Conservation (phyloP, 2,329 filamentous ascomycete species). For the Xylariaceae sp. region DNA sequence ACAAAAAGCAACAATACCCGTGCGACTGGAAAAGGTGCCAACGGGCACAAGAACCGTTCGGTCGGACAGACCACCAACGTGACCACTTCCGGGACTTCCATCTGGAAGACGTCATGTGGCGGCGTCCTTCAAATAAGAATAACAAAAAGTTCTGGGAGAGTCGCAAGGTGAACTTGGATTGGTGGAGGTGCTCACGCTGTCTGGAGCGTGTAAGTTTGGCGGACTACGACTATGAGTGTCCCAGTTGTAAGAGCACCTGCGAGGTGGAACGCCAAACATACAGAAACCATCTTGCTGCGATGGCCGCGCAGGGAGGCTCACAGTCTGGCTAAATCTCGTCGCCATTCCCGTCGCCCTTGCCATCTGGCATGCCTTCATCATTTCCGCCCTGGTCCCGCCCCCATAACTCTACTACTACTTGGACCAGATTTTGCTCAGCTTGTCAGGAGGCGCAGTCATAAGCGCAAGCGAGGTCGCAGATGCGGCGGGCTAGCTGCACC, state of each 20-base stretch:
- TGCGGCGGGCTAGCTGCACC: no score
- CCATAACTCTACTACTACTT: no score
- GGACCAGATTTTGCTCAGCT: no score
- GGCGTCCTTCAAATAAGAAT: slow-evolving; percentile 21
- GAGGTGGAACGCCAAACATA: slow-evolving; percentile 35
- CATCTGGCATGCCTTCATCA: no score
- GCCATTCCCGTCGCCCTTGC: no score
- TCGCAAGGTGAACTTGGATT: slow-evolving; percentile 35
- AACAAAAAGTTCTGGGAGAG: slow-evolving; percentile 35
- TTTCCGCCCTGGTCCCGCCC: no score
- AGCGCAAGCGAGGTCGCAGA: no score
- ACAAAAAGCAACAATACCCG: slow-evolving; percentile 37
- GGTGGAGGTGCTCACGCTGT: slow-evolving; percentile 53
- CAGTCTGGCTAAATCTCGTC: no score
- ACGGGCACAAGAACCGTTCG: slow-evolving; percentile 42
- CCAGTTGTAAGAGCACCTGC: slow-evolving; percentile 41
- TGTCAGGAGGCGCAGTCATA: no score
- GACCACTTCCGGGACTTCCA: slow-evolving; percentile 53
- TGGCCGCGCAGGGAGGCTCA: background rate
- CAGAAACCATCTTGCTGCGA: slow-evolving; percentile 5
- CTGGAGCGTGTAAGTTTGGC: slow-evolving; percentile 40
- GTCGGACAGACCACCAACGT: slow-evolving; percentile 51
- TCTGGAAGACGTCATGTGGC: slow-evolving; percentile 40
- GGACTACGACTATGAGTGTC: slow-evolving; percentile 40
- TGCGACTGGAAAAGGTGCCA: slow-evolving; percentile 50